These are phyloP conservation scores for Tricholoma terreum DNA, from an alignment of 768 basidiomycete species.

Conservation along the genomic window DNA sequence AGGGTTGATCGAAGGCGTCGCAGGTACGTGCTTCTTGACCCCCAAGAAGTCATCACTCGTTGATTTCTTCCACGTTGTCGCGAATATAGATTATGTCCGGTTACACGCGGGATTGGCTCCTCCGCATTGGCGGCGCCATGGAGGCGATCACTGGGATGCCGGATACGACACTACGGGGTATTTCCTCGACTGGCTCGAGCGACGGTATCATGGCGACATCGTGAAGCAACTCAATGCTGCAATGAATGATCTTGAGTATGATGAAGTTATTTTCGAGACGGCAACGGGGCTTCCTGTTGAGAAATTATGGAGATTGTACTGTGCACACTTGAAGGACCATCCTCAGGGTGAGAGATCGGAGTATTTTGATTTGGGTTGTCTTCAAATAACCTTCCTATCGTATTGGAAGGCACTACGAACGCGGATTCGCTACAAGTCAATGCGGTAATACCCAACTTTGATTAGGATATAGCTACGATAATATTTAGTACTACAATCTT, in stretches of 20 bases:
- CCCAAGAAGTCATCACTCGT: too few species aligned
- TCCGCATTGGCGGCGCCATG: conserved; percentile 63
- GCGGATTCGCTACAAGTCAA: background rate
- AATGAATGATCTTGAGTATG: conserved; percentile 49
- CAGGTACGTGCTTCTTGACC: conserved; percentile 42
- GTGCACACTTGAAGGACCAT: conserved; percentile 30
- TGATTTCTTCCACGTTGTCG: background rate
- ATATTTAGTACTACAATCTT: background rate
- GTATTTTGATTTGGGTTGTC: background rate
- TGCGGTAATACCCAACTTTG: background rate
- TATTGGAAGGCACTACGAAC: background rate
- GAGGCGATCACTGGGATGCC: conserved; percentile 61
- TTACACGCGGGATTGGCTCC: conserved; percentile 54
- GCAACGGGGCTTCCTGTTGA: conserved; percentile 50
- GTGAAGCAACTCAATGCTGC: conserved; percentile 56
- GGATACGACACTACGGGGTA: conserved; percentile 75
- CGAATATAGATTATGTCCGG: conserved; percentile 63
- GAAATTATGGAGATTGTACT: conserved; percentile 60
- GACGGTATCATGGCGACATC: conserved; percentile 47
- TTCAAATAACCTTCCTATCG: background rate
- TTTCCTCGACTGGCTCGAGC: conserved; percentile 70
- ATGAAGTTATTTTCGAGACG: conserved; percentile 48
- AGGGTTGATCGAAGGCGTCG: conserved; percentile 77
- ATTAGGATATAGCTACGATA: background rate
- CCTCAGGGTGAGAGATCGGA: background rate